Conservation (phyloP, 352 stramenopile genomes). For the Elongisporangium prolatum region DNA sequence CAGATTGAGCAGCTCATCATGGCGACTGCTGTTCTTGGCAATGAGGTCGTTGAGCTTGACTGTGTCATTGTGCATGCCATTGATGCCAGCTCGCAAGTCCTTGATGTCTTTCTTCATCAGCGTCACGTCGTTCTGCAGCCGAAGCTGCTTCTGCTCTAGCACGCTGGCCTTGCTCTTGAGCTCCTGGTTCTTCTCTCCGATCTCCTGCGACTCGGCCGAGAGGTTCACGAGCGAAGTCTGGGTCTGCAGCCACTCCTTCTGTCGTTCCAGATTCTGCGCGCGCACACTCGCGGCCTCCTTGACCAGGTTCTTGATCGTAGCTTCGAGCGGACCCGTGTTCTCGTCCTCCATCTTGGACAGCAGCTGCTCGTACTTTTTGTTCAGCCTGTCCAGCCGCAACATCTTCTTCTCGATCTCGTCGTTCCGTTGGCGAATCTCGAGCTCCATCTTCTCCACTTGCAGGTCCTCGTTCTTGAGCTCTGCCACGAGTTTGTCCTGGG, state of each 20-base stretch:
- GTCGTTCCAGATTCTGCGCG: slow-evolving; percentile 63
- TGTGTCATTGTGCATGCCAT: slow-evolving; percentile 90
- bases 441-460: slow-evolving; percentile 88
- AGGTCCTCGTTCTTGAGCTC: slow-evolving; percentile 89
- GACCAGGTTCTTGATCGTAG: slow-evolving; percentile 90
- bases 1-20: slow-evolving; percentile 80
- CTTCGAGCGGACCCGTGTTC: slow-evolving; percentile 91
- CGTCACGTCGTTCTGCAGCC: slow-evolving; percentile 80
- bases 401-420: slow-evolving; percentile 97
- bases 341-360: slow-evolving; percentile 86
- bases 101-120: slow-evolving; percentile 82
- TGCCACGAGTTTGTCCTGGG: slow-evolving; percentile 61
- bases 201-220: slow-evolving; percentile 82
- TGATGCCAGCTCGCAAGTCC: slow-evolving; percentile 61
- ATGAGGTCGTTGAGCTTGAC: slow-evolving; percentile 92
- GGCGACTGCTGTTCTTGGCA: slow-evolving; percentile 70
- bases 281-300: slow-evolving; percentile 83
- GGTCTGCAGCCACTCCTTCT: slow-evolving; percentile 89
- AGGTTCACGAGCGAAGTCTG: slow-evolving; percentile 90
- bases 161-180: slow-evolving; percentile 88
- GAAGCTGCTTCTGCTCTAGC: slow-evolving; percentile 86
- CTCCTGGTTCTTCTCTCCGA: slow-evolving; percentile 88
- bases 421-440: slow-evolving; percentile 92
- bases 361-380: slow-evolving; percentile 94
- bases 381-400: slow-evolving; percentile 89